phyloP scores from a whole-genome alignment of 257 asterid genomes.

The Solanum corneliomulleri region DNA sequence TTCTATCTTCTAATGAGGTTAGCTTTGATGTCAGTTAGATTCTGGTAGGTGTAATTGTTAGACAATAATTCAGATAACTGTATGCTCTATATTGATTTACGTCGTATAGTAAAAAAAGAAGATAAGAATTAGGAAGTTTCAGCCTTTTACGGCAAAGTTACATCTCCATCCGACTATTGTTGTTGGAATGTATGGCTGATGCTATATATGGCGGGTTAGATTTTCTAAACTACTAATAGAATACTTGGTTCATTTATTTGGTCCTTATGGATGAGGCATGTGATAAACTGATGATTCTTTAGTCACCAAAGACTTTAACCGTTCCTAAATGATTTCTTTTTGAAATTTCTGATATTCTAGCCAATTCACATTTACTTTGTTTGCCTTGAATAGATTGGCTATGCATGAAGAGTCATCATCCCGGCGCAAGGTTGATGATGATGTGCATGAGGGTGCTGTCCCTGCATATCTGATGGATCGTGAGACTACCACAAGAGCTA shows the following conservation, averaged over 20 bases:
- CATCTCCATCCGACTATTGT: background rate
- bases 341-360: background rate
- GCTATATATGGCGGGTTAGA: background rate
- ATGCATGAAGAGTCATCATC: conserved; percentile 86
- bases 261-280: background rate
- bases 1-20: background rate
- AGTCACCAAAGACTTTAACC: background rate
- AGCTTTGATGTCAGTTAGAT: background rate
- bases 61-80: background rate
- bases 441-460: conserved; percentile 79
- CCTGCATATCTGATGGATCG: conserved; percentile 98
- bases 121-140: background rate
- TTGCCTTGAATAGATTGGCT: conserved; percentile 35
- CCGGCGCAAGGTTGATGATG: conserved; percentile 83
- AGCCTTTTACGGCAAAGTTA: background rate
- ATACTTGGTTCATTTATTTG: background rate
- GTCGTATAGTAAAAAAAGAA: background rate
- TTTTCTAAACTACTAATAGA: background rate
- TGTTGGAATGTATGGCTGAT: background rate
- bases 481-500: conserved; percentile 81
- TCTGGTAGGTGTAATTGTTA: background rate
- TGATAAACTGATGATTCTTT: background rate
- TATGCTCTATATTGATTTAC: background rate
- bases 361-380: background rate
- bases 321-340: background rate